phyloP scores from a whole-genome alignment of 2,329 filamentous ascomycete genomes.

The Hawksworthiomyces lignivorus region DNA sequence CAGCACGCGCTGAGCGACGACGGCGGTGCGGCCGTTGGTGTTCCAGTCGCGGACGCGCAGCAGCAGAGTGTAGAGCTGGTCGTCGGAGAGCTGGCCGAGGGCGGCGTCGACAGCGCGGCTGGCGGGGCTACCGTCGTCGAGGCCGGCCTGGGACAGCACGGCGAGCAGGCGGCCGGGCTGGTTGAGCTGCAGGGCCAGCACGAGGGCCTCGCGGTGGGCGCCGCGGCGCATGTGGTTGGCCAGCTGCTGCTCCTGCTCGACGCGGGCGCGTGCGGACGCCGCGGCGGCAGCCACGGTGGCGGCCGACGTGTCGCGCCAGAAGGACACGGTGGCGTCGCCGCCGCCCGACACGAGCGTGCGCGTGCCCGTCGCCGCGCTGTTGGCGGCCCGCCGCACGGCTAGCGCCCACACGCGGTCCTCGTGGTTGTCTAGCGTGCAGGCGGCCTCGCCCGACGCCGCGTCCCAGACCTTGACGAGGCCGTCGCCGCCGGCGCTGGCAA shows the following conservation, averaged over 20 bases:
- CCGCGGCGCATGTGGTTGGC: constrained; percentile 85
- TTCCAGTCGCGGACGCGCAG: constrained; percentile 91
- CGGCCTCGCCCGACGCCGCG: constrained; percentile 72
- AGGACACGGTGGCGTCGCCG: constrained; percentile 85
- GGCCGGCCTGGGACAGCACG: constrained; percentile 75
- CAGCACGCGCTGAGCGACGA: constrained; percentile 78
- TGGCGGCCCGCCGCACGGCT: constrained; percentile 53
- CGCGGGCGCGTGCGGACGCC: constrained; percentile 65
- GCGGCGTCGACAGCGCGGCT: constrained; percentile 72
- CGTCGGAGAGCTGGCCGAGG: constrained; percentile 67
- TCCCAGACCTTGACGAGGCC: constrained; percentile 97
- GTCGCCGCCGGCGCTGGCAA: constrained; percentile 86
- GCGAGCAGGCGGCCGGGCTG: constrained; percentile 81
- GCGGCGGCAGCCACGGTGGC: constrained; percentile 69
- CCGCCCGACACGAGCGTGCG: constrained; percentile 80
- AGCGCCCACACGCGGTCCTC: constrained; percentile 93
- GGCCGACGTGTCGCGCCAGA: constrained; percentile 89
- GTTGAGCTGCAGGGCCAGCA: constrained; percentile 84
- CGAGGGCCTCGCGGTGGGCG: constrained; percentile 89
- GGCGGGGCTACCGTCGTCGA: constrained; percentile 44
- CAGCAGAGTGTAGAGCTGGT: constrained; percentile 78
- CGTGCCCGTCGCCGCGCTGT: constrained; percentile 16
- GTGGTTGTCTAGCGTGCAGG: constrained; percentile 91
- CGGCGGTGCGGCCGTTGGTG: constrained; percentile 80
- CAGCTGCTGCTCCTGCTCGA: constrained; percentile 86